Conservation (phyloP, 441 rosid species). For the Aleurites moluccanus region DNA sequence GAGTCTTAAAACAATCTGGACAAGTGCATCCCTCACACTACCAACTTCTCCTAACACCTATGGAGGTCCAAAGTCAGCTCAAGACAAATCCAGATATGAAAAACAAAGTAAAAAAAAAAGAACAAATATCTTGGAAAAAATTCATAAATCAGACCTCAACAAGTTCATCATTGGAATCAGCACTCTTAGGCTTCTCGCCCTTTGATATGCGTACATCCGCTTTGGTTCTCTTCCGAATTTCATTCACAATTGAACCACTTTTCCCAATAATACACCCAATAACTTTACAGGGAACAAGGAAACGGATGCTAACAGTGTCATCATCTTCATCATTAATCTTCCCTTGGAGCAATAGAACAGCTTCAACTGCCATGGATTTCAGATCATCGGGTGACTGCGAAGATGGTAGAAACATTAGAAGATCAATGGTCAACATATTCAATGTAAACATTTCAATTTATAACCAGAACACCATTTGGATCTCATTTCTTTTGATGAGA, state of each 20-base stretch:
- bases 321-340: constrained; percentile 86
- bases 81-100: background rate
- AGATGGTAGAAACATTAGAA: constrained; percentile 3
- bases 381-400: constrained; percentile 81
- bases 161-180: constrained; percentile 75
- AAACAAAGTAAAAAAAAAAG: background rate
- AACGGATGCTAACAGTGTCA: constrained; percentile 53
- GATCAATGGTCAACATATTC: background rate
- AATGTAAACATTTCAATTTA: background rate
- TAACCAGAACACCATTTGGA: background rate
- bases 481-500: background rate
- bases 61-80: constrained; percentile 11
- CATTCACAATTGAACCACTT: constrained; percentile 87
- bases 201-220: constrained; percentile 81
- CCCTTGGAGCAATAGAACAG: constrained; percentile 79
- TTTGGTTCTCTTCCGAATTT: constrained; percentile 77
- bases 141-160: constrained; percentile 60
- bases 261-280: constrained; percentile 96
- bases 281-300: constrained; percentile 82
- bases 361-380: constrained; percentile 97
- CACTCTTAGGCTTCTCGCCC: constrained; percentile 68
- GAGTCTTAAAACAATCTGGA: constrained; percentile 86
- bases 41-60: constrained; percentile 79
- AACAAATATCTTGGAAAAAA: background rate
- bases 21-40: constrained; percentile 83